Evolutionary conservation across 768 basidiomycete genomes (phyloP), one percentile per base, ranked within the genome.

Genomic region (Hebeloma cylindrosporum): DNA sequence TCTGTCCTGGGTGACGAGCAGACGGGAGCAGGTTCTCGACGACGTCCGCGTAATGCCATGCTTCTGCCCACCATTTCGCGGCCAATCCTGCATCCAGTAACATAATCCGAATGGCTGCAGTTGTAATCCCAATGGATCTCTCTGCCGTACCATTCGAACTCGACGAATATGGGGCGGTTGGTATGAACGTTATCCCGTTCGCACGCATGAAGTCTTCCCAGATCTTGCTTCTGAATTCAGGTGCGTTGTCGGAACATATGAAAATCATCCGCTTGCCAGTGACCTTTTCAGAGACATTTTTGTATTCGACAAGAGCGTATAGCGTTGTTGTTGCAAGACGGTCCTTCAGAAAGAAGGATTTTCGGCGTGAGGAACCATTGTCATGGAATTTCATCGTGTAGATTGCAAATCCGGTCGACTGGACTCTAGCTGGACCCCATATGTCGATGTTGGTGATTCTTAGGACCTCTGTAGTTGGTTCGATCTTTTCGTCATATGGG

Each of bases 101-200:
- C 39, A 67, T 48, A 1, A 54, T 46, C 0, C 61, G 43, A 0
- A 50, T 54, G 2, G 52, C 32, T 5, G 66, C 60, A 8, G 63
- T 34, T 2, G 67, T 46, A 1, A 61, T 64, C 0, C 53, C 35
- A 33, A 65, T 67, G 2, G 45, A 38, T 0, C 56, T 53, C 40
- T 72, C 63, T 0, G 57, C 63, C 0, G 59, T 46, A 0, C 68
- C 64, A 31, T 70, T 70, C 27, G 63, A 57, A 2, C 58, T 30
- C 2, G 62, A 64, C 0, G 62, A 56, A 47, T 69, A 52, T 1
- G 62, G 56, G 0, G 56, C 52, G 0, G 60, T 65, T 0, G 45
- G 50, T 36, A 67, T 52, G 23, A 45, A 32, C 4, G 7, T 28
- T 10, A 52, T 55, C 2, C 53, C 47, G n/a, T 38, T 6, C 13